These are phyloP conservation scores for Penicillium corylophilum DNA, from an alignment of 2,329 filamentous ascomycete genomes.

Conservation along the genomic window DNA sequence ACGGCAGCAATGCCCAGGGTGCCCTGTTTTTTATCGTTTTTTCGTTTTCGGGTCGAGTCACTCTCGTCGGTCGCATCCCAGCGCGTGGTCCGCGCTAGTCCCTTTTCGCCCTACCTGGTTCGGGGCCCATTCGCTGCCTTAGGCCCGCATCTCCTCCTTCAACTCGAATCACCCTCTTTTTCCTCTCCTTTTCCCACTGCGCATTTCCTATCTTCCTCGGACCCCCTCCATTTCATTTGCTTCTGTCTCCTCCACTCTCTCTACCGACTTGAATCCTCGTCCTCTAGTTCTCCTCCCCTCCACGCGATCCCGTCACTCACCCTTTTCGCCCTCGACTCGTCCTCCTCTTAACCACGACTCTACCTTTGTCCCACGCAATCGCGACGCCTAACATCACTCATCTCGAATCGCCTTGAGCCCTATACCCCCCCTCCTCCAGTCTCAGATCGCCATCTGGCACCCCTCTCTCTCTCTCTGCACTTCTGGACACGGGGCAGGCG, in stretches of 20 bases:
- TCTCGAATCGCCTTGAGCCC: constrained; percentile 15
- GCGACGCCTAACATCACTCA: neutral
- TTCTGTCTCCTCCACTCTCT: constrained; percentile 8
- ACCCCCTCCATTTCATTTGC: constrained; percentile 15
- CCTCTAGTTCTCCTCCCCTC: constrained; percentile 3
- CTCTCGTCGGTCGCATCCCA: neutral
- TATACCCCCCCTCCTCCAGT: neutral
- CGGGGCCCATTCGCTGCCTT: constrained; percentile 25
- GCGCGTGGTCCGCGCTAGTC: constrained; percentile 16
- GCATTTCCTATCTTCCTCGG: constrained; percentile 16
- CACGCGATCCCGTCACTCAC: constrained; percentile 19
- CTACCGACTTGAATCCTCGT: neutral
- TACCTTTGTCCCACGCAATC: constrained; percentile 11
- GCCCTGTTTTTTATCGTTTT: no score
- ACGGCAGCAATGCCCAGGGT: neutral
- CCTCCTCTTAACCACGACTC: neutral
- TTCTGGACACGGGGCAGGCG: constrained; percentile 18
- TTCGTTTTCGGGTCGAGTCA: constrained; percentile 15
- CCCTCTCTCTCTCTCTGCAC: constrained; percentile 10
- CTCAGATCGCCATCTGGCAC: constrained; percentile 4
- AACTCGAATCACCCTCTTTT: constrained; percentile 26
- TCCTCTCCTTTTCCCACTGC: constrained; percentile 25
- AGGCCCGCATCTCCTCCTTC: constrained; percentile 25
- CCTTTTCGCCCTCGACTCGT: constrained; percentile 15
- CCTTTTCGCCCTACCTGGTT: constrained; percentile 18